These are phyloP conservation scores for Xerocomus minutiporus DNA, from an alignment of 1,284 basidiomycete species.

Conservation along the genomic window DNA sequence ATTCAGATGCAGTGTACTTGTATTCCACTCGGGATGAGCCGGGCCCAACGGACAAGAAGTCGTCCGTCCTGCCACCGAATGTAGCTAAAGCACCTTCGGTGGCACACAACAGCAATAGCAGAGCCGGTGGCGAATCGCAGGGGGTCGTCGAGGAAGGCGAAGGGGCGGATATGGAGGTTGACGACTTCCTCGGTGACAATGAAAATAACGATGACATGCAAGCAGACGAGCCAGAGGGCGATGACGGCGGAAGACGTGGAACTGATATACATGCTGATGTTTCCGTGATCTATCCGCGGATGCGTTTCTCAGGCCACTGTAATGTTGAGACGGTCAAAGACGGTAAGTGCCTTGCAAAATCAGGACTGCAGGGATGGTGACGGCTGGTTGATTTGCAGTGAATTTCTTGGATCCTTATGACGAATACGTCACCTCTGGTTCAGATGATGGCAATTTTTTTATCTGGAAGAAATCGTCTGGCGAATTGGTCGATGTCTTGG, in stretches of 20 bases:
- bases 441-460: constrained; percentile 85
- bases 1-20: constrained; percentile 73
- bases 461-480: constrained; percentile 76
- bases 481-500: constrained; percentile 69
- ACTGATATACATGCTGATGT: constrained; percentile 37
- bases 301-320: constrained; percentile 66
- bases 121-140: constrained; percentile 4
- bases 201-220: constrained; percentile 20
- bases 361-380: not conserved
- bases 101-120: not conserved
- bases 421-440: constrained; percentile 81
- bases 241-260: constrained; percentile 29
- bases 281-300: constrained; percentile 67
- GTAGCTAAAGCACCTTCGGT: not conserved
- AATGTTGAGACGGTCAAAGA: constrained; percentile 91
- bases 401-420: constrained; percentile 80
- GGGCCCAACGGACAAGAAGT: constrained; percentile 5
- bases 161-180: constrained; percentile 24
- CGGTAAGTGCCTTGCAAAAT: constrained; percentile 47
- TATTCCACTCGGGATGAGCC: constrained; percentile 77
- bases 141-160: constrained; percentile 13
- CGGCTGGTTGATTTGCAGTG: constrained; percentile 42
- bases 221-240: constrained; percentile 30
- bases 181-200: constrained; percentile 17
- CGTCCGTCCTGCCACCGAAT: constrained; percentile 26